Percentiles rank a stretch among this genome's conserved stretches.
phyloP scores from a whole-genome alignment of 2,329 filamentous ascomycete species.

The Diaporthe citri region DNA sequence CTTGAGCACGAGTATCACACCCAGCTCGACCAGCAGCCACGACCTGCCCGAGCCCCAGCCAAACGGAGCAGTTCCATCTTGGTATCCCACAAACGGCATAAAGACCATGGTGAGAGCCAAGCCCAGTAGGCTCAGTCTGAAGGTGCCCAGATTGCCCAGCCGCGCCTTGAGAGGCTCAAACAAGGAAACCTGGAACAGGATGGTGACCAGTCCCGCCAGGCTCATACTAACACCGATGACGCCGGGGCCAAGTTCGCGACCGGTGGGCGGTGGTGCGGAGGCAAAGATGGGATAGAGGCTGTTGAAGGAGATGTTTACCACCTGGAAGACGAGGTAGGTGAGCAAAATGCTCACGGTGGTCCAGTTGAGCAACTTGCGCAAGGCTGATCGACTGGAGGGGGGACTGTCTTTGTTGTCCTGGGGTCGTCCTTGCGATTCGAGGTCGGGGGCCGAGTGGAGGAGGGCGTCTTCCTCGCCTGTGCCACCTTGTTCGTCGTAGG shows the following conservation, averaged over 20 bases:
- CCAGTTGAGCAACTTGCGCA: slow-evolving; percentile 76
- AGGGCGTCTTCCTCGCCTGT: slow-evolving; percentile 35
- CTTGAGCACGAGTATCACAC: slow-evolving; percentile 84
- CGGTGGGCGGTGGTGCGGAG: slow-evolving; percentile 79
- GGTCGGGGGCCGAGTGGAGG: slow-evolving; percentile 26
- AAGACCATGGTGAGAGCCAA: slow-evolving; percentile 86
- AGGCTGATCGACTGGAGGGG: slow-evolving; percentile 53
- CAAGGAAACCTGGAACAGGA: slow-evolving; percentile 88
- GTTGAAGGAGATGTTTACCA: slow-evolving; percentile 95
- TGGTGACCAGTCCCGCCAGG: slow-evolving; percentile 86
- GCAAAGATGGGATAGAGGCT: slow-evolving; percentile 95
- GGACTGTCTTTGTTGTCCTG: slow-evolving; percentile 62
- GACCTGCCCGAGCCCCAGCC: slow-evolving; percentile 72
- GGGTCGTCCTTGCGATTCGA: slow-evolving; percentile 46
- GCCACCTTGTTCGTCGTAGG: slow-evolving; percentile 38
- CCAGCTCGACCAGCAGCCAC: slow-evolving; percentile 87
- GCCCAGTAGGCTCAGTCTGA: slow-evolving; percentile 81
- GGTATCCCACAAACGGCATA: slow-evolving; percentile 92
- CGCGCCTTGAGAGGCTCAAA: slow-evolving; percentile 84
- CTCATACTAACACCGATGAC: slow-evolving; percentile 90
- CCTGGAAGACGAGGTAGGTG: slow-evolving; percentile 93
- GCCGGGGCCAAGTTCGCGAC: slow-evolving; percentile 79
- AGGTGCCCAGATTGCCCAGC: slow-evolving; percentile 88
- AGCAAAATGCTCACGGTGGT: slow-evolving; percentile 85
- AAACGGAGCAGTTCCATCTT: slow-evolving; percentile 67